A percentile compares a stretch with the other conserved stretches of the same genome.
Conservation (phyloP, 306 rosid species). For the Cucurbita moschata region DNA sequence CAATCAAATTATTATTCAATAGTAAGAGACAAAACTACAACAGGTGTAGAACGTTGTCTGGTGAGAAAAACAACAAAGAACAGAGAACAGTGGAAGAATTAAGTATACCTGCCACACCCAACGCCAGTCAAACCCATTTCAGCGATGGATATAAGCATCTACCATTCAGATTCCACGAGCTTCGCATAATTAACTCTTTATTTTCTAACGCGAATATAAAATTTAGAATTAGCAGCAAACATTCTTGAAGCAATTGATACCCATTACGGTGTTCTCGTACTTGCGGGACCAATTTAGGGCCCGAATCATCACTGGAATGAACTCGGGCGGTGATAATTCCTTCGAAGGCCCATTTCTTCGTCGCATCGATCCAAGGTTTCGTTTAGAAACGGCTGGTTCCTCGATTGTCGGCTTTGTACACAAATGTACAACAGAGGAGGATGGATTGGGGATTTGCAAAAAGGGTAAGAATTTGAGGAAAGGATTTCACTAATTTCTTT, state of each 20-base stretch:
- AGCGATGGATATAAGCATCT: neutral
- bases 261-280: neutral
- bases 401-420: neutral
- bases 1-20: neutral
- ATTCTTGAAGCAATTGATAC: neutral
- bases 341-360: neutral
- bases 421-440: neutral
- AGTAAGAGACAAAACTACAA: neutral
- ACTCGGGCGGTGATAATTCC: neutral
- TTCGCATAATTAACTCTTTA: neutral
- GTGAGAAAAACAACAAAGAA: neutral
- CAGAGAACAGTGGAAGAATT: neutral
- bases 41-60: neutral
- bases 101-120: neutral
- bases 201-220: too few species aligned
- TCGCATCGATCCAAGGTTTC: neutral
- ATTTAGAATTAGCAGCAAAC: neutral
- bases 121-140: neutral
- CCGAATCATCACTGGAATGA: neutral
- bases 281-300: neutral
- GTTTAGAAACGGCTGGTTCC: neutral
- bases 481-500: too few species aligned
- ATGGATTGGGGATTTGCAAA: neutral
- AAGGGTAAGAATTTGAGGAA: too few species aligned
- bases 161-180: neutral